Evolutionary conservation across 192 early-diverging fungal genomes (phyloP), one percentile per base, ranked within the genome.

Genomic region (Gigaspora rosea): DNA sequence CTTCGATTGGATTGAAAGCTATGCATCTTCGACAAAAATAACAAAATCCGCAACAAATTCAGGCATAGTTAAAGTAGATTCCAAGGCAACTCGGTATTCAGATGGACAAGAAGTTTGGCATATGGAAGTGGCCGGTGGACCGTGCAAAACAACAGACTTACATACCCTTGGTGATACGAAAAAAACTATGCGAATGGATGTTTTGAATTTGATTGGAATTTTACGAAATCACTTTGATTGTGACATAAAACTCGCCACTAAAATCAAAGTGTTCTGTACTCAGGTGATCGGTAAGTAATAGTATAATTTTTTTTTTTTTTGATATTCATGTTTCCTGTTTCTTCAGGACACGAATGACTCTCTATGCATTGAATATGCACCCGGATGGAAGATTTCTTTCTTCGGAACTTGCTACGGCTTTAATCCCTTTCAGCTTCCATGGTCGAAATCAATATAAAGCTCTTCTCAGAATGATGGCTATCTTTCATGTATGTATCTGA

Each of bases 401-500:
- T 65, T 65, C 57, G 5, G 74, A 76, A 49, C 61, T 76, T 76
- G 15, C n/a, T 33, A 65, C 59, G 3, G 74, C 74, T 4, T 1
- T 15, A 51, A 16, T 76, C 32, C 61, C 61, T 65, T 76, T 76
- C 33, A 76, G 74, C 57, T 76, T 76, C 61, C 33, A 76, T 65
- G 61, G 74, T 13, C 32, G 36, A 2, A 76, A 46, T 62, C 61
- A 76, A 16, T 59, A 0, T 32, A 76, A 76, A 62, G 58, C 61
- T 65, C 15, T 76, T 10, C 33, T 76, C 32, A 62, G 59, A 33
- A 76, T 76, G 61, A 76, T 76, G 59, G 61, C 74, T 36, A 76
- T 76, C 27, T 76, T 76, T 76, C 74, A 76, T 48, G 58, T 76
- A 76, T 65, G 54, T 76, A 69, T 69, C 49, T 35, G 61, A 64